These are phyloP conservation scores for Skeletonema grethae DNA, from an alignment of 108 stramenopile genomes.

Conservation along the genomic window DNA sequence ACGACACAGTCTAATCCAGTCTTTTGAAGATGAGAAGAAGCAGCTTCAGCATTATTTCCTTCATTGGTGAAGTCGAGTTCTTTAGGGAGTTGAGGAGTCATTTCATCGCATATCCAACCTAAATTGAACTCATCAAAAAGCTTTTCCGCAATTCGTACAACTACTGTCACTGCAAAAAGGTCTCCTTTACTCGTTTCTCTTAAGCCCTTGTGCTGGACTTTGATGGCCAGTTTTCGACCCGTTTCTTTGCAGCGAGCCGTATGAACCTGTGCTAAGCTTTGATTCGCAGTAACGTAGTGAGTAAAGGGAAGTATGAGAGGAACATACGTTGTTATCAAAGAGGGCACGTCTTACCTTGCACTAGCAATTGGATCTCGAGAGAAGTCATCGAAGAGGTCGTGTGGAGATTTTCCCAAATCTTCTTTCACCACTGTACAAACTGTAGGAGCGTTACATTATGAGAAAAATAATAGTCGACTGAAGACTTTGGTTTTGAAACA, in stretches of 20 bases:
- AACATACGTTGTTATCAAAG: no score
- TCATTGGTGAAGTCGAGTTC: slow-evolving; percentile 93
- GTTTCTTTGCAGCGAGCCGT: slow-evolving; percentile 67
- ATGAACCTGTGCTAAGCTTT: slow-evolving; percentile 92
- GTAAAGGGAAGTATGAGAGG: no score
- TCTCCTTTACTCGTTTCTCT: slow-evolving; percentile 87
- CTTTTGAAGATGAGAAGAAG: slow-evolving; percentile 47
- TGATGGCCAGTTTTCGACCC: slow-evolving; percentile 83
- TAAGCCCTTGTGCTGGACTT: slow-evolving; percentile 92
- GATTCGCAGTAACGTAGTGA: no score
- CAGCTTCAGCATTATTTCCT: slow-evolving; percentile 81
- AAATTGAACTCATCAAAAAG: slow-evolving; percentile 90
- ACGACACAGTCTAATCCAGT: slow-evolving; percentile 74
- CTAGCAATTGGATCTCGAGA: slow-evolving; percentile 86
- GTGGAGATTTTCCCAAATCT: slow-evolving; percentile 73
- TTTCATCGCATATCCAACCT: slow-evolving; percentile 95
- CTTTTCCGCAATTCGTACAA: slow-evolving; percentile 69
- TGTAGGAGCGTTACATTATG: slow-evolving; percentile 27
- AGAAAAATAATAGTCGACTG: not conserved
- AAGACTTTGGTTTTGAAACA: no score
- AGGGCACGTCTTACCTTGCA: slow-evolving; percentile 60
- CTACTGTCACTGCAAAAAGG: slow-evolving; percentile 71
- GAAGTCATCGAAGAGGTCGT: slow-evolving; percentile 84
- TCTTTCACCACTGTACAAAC: slow-evolving; percentile 71
- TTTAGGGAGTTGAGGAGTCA: slow-evolving; percentile 88